phyloP scores from a whole-genome alignment of 2,329 filamentous ascomycete genomes.

The Byssochlamys sp. region DNA sequence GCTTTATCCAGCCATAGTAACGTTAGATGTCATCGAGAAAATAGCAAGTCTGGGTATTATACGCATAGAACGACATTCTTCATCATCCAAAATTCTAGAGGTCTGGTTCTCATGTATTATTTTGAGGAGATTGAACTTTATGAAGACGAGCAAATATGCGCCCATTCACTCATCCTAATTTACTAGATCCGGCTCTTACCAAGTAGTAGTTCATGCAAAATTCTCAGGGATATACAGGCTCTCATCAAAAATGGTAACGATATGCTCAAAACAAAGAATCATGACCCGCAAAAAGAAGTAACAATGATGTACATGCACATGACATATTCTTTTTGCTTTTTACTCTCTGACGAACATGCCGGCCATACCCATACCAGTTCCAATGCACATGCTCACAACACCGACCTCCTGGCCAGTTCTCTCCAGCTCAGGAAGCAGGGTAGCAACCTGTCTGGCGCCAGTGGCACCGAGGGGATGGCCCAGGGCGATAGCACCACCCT shows the following conservation, averaged over 20 bases:
- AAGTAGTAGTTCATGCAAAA: not conserved
- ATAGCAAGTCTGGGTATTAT: not conserved
- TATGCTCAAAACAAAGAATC: not conserved
- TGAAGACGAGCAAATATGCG: not conserved
- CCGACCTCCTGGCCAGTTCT: conserved; percentile 62
- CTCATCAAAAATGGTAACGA: not conserved
- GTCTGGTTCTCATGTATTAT: not conserved
- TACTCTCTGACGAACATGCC: conserved; percentile 58
- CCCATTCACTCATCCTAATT: not conserved
- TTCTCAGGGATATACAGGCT: not conserved
- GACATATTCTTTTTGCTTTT: conserved; percentile 4
- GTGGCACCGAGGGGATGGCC: conserved; percentile 55
- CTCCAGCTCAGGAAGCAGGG: conserved; percentile 60
- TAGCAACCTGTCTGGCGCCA: conserved; percentile 69
- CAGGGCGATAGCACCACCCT: conserved; percentile 80
- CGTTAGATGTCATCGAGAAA: not conserved
- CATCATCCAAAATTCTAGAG: not conserved
- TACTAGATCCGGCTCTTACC: not conserved
- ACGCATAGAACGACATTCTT: not conserved
- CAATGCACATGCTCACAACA: conserved; percentile 84
- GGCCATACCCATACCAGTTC: conserved; percentile 71
- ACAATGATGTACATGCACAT: not conserved
- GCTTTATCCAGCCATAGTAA: not conserved
- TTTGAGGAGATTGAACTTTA: not conserved
- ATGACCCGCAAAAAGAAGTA: not conserved